Base-by-base conservation (phyloP, 1,284 basidiomycete genomes). In the Leccinum fallax region DNA sequence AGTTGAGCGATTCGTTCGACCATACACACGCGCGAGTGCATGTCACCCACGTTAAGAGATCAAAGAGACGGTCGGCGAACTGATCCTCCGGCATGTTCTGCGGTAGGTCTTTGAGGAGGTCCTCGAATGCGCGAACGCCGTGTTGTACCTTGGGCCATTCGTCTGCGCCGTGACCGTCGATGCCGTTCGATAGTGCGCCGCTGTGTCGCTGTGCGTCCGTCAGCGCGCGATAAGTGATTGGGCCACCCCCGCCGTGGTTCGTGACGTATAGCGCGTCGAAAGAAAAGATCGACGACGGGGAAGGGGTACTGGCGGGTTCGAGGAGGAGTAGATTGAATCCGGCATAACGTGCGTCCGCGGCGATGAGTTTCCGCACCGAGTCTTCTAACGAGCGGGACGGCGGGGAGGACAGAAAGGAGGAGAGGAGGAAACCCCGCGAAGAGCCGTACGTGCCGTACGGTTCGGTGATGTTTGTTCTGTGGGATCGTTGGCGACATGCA, bases 391-490 rank as follows among this genome's bases (percentile, higher is more conserved):
- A 52, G 46, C 1, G 48, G 24, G 61, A 60, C 2, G 57, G n/a
- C 4, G 65, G 38, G 0, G 63, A 60, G 21, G 61, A 24, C 26
- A 93, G 81, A 69, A 90, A 92, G 19, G 84, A 83, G 13, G 87
- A 83, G 55, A 85, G 79, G 63, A 93, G 80, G 58, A 79, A 77
- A 49, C 91, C 91, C 64, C 91, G 82, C 66, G 91, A 90, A 28
- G 83, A 82, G 60, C 71, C 66, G 67, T 82, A 84, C 19, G 48
- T 60, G 63, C 70, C 73, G 48, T 71, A 62, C 21, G 82, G 78
- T 74, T 93, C 90, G 53, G 88, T 90, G 72, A 93, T 92, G 77
- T 93, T 93, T 34, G 91, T 93, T 70, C 89, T 92, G 67, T 57
- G 59, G 49, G 48, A 46, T 43, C 24, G 61, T 32, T 24, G 6